Evolutionary conservation across 805 yeast genomes (phyloP).

Genomic region (Lipomyces sp.): DNA sequence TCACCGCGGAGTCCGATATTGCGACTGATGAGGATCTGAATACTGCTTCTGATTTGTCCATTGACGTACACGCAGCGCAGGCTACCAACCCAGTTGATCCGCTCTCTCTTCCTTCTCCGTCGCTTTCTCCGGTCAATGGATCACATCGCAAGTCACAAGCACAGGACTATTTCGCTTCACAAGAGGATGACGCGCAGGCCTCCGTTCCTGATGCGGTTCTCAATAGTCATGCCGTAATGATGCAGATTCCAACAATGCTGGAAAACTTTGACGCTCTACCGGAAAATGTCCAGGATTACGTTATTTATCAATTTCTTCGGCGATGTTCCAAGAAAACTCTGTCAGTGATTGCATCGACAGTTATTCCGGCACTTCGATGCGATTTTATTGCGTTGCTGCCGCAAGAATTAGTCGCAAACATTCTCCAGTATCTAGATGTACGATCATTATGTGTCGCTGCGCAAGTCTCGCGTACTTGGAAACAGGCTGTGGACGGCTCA

Average conservation of each 20-base stretch:
- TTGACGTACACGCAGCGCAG: slow-evolving; percentile 19
- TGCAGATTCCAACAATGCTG: slow-evolving; percentile 40
- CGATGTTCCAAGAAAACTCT: slow-evolving; percentile 64
- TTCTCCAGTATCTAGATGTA: slow-evolving; percentile 68
- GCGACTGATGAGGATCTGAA: background rate
- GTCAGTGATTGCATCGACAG: slow-evolving; percentile 59
- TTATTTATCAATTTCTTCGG: slow-evolving; percentile 60
- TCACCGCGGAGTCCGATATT: slow-evolving; percentile 8
- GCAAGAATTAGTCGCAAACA: slow-evolving; percentile 67
- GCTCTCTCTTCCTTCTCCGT: slow-evolving; percentile 42
- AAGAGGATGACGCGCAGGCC: background rate
- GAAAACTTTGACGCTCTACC: slow-evolving; percentile 49
- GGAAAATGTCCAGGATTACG: slow-evolving; percentile 55
- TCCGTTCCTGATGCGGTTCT: slow-evolving; percentile 8
- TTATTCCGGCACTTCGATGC: slow-evolving; percentile 64
- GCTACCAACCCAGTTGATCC: slow-evolving; percentile 30
- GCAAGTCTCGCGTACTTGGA: slow-evolving; percentile 74
- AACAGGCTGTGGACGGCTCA: slow-evolving; percentile 61
- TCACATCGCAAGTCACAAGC: slow-evolving; percentile 19
- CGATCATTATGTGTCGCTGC: slow-evolving; percentile 64
- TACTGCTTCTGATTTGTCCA: background rate
- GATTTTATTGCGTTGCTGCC: slow-evolving; percentile 78
- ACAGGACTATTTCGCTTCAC: slow-evolving; percentile 26
- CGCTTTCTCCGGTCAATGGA: slow-evolving; percentile 39
- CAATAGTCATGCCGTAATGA: slow-evolving; percentile 24